Base-by-base conservation (phyloP, 179 eudicot species). In the Spergularia azorica region DNA sequence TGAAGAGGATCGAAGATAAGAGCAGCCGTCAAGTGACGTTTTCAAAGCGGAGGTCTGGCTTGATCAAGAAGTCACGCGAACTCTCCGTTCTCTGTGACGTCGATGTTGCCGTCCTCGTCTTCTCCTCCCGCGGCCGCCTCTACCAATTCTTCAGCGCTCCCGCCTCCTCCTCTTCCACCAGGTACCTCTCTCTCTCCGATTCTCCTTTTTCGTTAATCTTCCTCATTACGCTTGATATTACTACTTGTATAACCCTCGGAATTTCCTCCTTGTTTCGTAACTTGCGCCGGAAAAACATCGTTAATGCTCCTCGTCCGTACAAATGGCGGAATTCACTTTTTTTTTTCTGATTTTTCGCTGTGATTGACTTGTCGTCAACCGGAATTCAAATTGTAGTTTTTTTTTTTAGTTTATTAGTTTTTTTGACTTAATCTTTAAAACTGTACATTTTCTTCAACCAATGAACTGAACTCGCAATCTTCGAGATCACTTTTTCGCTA, bases 1-100 rank as follows among this genome's bases (percentile, higher is more conserved):
- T 83, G 80, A 83, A 83, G 80, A 61, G 63, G 41, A 83, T 83
- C 18, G 82, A 82, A 59, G 82, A 82, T 62, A 82, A 82, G 59
- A 82, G 70, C 39, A 78, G 82, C 55, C 66, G 85, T 36, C 84
- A 82, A 64, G 84, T 82, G 4, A 82, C 84, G 51, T 82, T 82
- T 32, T 82, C 84, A 0, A 82, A 82, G 66, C 69, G 84, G 4
- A 75, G 84, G 8, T 20, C 66, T 13, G 84, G 84, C 16, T 58
- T 83, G 6, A 61, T 83, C 51, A 83, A 83, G 56, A 83, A 83
- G 38, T 77, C 85, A n/a, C 60, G 77, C 0, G 78, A 83, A 69
- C 77, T 83, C 52, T 83, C 85, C 5, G 67, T 76, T 6, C 82
- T 83, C 3, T 83, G 85, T 48, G 85, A 79, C 9, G 85, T 79